Evolutionary conservation across 169 alveolate species (phyloP).

Genomic region (Plasmodium gonderi): DNA sequence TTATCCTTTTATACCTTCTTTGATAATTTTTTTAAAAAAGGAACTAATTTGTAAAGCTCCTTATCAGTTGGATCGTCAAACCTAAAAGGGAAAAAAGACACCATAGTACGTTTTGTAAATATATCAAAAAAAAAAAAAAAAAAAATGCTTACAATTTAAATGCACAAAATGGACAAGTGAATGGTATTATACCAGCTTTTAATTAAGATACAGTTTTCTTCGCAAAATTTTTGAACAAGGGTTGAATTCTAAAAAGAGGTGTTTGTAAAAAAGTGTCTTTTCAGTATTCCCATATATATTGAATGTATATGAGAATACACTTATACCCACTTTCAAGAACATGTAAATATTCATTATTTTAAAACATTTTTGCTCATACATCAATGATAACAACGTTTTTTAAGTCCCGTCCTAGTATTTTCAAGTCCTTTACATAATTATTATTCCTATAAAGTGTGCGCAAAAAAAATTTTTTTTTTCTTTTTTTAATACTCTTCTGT

Average conservation of each 20-base stretch:
- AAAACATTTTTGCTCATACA: conserved; percentile 40
- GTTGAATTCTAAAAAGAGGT: conserved; percentile 88
- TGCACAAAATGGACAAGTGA: not conserved
- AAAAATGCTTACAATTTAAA: conserved; percentile 3
- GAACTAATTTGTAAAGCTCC: conserved; percentile 85
- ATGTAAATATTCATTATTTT: not conserved
- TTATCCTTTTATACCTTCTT: conserved; percentile 58
- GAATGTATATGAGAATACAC: not conserved
- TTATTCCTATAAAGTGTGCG: conserved; percentile 77
- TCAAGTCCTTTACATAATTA: conserved; percentile 89
- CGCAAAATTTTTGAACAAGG: conserved; percentile 90
- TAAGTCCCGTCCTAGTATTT: conserved; percentile 89
- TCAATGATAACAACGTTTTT: conserved; percentile 90
- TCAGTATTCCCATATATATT: not conserved
- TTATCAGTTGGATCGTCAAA: conserved; percentile 86
- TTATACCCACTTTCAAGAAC: not conserved
- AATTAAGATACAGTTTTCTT: conserved; percentile 94
- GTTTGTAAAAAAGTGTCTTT: not conserved
- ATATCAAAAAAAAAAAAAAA: not conserved
- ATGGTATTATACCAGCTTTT: conserved; percentile 86
- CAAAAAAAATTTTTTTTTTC: not conserved
- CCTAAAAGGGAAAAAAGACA: conserved; percentile 70
- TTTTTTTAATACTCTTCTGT: not conserved
- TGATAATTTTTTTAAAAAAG: conserved; percentile 80
- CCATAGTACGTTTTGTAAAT: not conserved